A percentile compares a stretch with the other conserved stretches of the same genome.
phyloP scores from a whole-genome alignment of 805 yeast genomes.

The Monosporozyma aerobia region DNA sequence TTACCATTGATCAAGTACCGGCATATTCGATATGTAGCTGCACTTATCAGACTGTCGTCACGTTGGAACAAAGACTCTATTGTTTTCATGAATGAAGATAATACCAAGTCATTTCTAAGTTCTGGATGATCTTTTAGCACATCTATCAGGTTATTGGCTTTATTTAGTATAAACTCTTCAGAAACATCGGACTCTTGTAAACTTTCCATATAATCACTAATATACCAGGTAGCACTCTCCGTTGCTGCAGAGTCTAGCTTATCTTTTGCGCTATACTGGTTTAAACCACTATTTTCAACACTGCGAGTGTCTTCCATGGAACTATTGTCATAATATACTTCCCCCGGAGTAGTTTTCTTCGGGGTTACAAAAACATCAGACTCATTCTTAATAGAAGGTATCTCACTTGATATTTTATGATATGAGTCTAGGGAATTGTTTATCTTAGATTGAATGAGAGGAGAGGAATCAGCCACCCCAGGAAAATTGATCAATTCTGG shows the following conservation, averaged over 20 bases:
- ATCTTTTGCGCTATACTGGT: background rate
- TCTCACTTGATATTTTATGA: background rate
- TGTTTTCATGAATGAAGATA: conserved; percentile 46
- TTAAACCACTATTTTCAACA: background rate
- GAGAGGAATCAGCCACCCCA: background rate
- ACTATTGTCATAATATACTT: background rate
- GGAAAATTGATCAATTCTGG: background rate
- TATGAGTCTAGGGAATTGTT: background rate
- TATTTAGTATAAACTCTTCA: conserved; percentile 32
- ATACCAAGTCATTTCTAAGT: conserved; percentile 53
- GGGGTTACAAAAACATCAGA: background rate
- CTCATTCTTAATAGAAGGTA: background rate
- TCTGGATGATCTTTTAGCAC: conserved; percentile 49
- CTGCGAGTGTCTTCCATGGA: background rate
- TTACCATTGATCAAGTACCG: conserved; percentile 51
- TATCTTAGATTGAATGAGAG: background rate
- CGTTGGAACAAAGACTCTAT: conserved; percentile 55
- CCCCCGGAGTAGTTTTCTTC: background rate
- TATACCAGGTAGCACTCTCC: conserved; percentile 30
- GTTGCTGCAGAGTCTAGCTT: background rate
- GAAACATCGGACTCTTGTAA: conserved; percentile 23
- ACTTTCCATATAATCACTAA: conserved; percentile 29
- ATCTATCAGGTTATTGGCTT: conserved; percentile 56
- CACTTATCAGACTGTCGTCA: conserved; percentile 50
- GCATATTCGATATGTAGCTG: conserved; percentile 68